phyloP scores from a whole-genome alignment of 2,329 filamentous ascomycete species.

The Clathrospora elynae region DNA sequence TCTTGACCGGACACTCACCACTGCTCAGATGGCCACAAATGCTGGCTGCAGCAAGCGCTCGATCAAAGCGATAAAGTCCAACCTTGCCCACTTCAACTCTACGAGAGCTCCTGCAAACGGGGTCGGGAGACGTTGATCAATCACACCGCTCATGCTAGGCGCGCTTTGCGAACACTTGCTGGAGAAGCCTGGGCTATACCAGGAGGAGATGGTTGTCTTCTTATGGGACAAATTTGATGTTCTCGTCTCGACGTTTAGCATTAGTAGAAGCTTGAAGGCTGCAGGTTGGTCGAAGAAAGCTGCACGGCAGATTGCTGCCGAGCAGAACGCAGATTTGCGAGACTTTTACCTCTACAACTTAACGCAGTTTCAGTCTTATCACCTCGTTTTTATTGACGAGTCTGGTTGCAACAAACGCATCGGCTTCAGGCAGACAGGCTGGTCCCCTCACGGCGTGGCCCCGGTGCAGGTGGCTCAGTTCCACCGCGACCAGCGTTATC shows the following conservation, averaged over 20 bases:
- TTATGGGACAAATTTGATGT: constrained; percentile 34
- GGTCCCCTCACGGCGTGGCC: constrained; percentile 32
- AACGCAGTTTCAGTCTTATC: constrained; percentile 40
- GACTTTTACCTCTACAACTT: constrained; percentile 45
- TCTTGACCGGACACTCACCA: constrained; percentile 20
- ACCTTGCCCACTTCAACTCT: constrained; percentile 9
- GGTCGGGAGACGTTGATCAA: constrained; percentile 16
- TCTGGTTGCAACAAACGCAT: constrained; percentile 47
- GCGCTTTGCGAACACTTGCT: constrained; percentile 34
- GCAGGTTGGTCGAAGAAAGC: constrained; percentile 42
- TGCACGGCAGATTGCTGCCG: constrained; percentile 37
- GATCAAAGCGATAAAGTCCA: constrained; percentile 18
- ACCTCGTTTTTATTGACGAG: constrained; percentile 48
- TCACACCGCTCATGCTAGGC: constrained; percentile 38
- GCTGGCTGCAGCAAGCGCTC: constrained; percentile 28
- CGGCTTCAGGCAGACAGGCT: constrained; percentile 43
- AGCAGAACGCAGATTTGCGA: constrained; percentile 43
- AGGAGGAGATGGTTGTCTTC: constrained; percentile 37
- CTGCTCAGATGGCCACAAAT: constrained; percentile 25
- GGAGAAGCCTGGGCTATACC: constrained; percentile 36
- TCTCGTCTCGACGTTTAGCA: constrained; percentile 19
- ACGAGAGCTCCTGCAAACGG: constrained; percentile 16
- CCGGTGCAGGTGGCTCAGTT: constrained; percentile 27
- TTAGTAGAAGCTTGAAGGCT: constrained; percentile 29
- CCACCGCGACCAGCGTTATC: constrained; percentile 12